Evolutionary conservation across 2,329 filamentous ascomycete species (phyloP), one percentile per base, ranked within the genome.

Genomic region (Fusarium dimerum): DNA sequence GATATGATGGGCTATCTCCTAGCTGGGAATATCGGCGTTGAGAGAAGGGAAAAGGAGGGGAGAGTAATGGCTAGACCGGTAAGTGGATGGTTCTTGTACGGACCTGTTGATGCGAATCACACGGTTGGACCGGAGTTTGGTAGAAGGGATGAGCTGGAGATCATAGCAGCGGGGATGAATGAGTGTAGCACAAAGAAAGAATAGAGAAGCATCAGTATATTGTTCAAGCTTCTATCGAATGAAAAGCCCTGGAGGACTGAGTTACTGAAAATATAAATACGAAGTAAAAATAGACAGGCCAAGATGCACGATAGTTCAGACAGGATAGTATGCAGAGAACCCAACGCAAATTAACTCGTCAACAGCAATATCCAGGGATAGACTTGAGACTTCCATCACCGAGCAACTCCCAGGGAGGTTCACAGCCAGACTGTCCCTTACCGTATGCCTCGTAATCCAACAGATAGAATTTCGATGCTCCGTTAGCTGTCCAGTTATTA

Each of bases 41-140:
- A 71, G 42, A 63, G 59, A 12, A 47, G 47, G 8, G 59, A 59
- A 4, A 48, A 56, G 1, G 50, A 40, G 0, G 61, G 52, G 1
- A 62, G 64, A 26, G 66, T 68, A 9, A 66, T 60, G 10, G 61
- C 70, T 7, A 61, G 66, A 56, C 73, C 73, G 9, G 55, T 71
- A 34, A 74, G 71, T 42, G 67, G 70, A 13, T 76, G 74, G 73
- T 72, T 76, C 57, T 43, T 76, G 29, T 76, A 73, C 47, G 73
- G 64, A 2, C 73, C 73, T 2, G 68, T 69, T 3, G 57, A 71
- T 11, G 43, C 60, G 32, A 62, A 63, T 2, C 45, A 61, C 15
- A 67, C 55, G 2, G 47, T 40, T 11, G 56, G 57, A 2, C 47
- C 54, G 7, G 18, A 16, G 6, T 51, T 62, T 40, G 67, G 68